A percentile compares a stretch with the other conserved stretches of the same genome.
Evolutionary conservation across 2,329 filamentous ascomycete genomes (phyloP).

Genomic region (Fusarium humuli): DNA sequence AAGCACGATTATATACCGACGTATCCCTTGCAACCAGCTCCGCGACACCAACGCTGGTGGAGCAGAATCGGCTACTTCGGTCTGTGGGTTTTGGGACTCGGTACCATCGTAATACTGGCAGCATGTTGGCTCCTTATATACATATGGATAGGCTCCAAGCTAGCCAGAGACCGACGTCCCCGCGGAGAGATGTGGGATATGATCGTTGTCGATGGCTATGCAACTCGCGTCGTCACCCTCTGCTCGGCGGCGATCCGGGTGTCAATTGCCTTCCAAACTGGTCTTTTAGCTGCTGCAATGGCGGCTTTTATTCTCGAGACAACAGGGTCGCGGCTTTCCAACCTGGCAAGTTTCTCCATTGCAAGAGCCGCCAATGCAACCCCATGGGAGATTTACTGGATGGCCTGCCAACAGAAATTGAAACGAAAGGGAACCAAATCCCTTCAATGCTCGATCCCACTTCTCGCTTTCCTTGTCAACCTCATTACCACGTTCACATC

Average conservation of each 20-base stretch:
- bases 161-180: not conserved
- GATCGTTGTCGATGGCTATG: slow-evolving; percentile 1
- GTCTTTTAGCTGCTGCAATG: slow-evolving; percentile 10
- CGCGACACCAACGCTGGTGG: not conserved
- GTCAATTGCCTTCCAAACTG: slow-evolving; percentile 1
- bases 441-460: not conserved
- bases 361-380: not conserved
- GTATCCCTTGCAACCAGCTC: too few relatives aligned
- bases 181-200: slow-evolving; percentile 5
- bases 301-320: slow-evolving; percentile 22
- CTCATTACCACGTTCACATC: slow-evolving; percentile 16
- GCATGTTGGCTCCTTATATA: slow-evolving; percentile 18
- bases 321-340: not conserved
- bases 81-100: not conserved
- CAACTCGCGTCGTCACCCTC: slow-evolving; percentile 5
- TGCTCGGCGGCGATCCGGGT: slow-evolving; percentile 14
- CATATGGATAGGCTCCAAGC: slow-evolving; percentile 9
- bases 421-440: fast-evolving
- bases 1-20: not conserved
- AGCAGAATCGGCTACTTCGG: not conserved
- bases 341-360: slow-evolving; percentile 1
- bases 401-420: not conserved
- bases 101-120: not conserved
- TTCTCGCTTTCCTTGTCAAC: not conserved
- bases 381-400: not conserved